phyloP scores from a whole-genome alignment of 1,284 basidiomycete species.

The Trametes versicolor region DNA sequence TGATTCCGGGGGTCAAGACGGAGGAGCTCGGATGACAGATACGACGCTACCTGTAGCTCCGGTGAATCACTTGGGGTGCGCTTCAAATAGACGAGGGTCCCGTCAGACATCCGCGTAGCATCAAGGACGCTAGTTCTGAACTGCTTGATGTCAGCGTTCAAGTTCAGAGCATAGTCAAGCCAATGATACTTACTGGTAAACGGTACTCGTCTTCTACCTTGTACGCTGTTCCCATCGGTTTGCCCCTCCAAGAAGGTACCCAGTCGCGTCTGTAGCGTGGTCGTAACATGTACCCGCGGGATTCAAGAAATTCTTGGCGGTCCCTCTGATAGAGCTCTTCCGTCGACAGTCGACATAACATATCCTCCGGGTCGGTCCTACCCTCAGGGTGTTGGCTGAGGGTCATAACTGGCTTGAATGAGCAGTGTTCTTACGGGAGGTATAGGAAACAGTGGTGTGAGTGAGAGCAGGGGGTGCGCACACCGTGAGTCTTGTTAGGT shows the following conservation, averaged over 20 bases:
- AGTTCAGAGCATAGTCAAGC: no score
- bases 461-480: no score
- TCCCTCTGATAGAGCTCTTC: conserved; percentile 11
- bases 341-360: not conserved
- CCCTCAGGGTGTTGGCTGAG: no score
- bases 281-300: conserved; percentile 3
- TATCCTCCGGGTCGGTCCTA: not conserved
- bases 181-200: not conserved
- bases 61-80: not conserved
- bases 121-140: not conserved
- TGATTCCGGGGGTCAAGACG: conserved; percentile 41
- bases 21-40: not conserved
- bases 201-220: conserved; percentile 1
- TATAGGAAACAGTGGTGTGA: no score
- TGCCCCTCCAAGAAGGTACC: conserved; percentile 3
- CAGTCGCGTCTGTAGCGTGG: conserved; percentile 7
- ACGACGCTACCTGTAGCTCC: not conserved
- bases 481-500: no score
- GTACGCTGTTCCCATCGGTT: not conserved
- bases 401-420: no score
- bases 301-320: not conserved
- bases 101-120: not conserved
- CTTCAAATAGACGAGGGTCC: not conserved
- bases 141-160: not conserved
- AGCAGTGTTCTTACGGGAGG: no score